Evolutionary conservation across 345 rosid species (phyloP), one percentile per base, ranked within the genome.

Genomic region (Melaleuca alternifolia): DNA sequence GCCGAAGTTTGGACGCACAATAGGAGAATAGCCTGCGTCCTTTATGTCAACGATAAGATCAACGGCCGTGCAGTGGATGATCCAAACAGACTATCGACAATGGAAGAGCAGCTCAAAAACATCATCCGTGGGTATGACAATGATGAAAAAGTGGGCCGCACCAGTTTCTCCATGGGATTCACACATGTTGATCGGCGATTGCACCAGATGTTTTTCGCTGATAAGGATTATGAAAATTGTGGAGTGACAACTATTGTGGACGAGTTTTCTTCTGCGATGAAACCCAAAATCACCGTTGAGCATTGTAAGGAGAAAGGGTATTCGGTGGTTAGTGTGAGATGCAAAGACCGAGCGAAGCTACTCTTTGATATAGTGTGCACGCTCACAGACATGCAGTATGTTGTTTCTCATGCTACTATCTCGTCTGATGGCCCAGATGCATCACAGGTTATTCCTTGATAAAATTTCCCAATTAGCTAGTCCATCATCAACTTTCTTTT

Each of bases 1-100:
- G 98, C 98, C 16, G 98, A 97, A 90, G 97, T 94, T 26, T 97
- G 99, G 99, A 97, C 98, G 3, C 99, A 97, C 86, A 97, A 97
- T 89, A 89, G 89, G 57, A 87, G 98, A 71, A 94, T 94, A 85
- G 99, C 98, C 11, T 95, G 95, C 86, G 97, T 97, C 18, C 89
- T 97, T 76, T 94, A 97, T 46, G 98, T 96, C 88, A 96, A 93
- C 50, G 97, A 95, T 57, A 91, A 93, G 85, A 86, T 88, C 83
- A 94, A 96, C 14, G 88, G 89, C 51, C 86, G 90, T 33, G 96
- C 94, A 2, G 95, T 93, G 10, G 94, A 93, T 59, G 96, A 96
- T 77, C 95, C 93, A 3, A 87, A 87, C 28, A 93, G 96, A 87
- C 88, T 95, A 85, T 93, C 94, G 2, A 56, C 85, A 13, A 91